Evolutionary conservation across 371 early-diverging fungal genomes (phyloP), one percentile per base, ranked within the genome.

Genomic region (Rhizomucor miehei): DNA sequence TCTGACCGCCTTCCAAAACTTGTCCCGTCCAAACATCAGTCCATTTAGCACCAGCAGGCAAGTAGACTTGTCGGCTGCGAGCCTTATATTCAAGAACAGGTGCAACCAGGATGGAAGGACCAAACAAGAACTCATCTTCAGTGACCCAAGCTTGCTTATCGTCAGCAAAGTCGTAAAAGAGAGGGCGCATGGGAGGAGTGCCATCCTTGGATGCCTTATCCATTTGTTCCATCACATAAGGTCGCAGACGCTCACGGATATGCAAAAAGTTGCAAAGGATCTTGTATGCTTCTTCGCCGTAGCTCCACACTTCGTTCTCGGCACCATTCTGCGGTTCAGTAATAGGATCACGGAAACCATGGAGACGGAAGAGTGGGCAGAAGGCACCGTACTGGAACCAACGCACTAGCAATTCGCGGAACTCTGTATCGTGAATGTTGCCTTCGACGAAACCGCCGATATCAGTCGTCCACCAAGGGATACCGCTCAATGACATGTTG

Each of bases 131-230:
- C 44, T 75, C 67, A 12, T 72, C 73, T 14, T 69, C 65, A 29
- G 63, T 46, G 11, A 35, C 36, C 54, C 67, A 67, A 8, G 64
- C 54, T 12, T 36, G 24, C 12, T 48, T 52, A 51, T 80, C 81
- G n/a, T 59, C 46, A 24, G 61, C 70, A 54, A 80, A 80, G 53
- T 80, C 66, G 48, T 64, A 72, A 48, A 77, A 62, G 19, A 71
- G 51, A 3, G 81, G 81, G 14, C 81, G 67, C 53, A 77, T 75
- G 20, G 77, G 61, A n/a, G 81, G 81, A 20, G 54, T 51, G 21
- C 79, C 81, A 9, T 52, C 58, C 29, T 57, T 56, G 57, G 50
- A 29, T 6, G 62, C 62, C 19, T 48, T 48, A n/a, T 55, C 51
- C 46, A 55, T 55, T 21, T 57, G 56, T 35, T 56, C 46, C 58